Conservation (phyloP, 495 filamentous ascomycete species). For the Mycothermus thermophilus region DNA sequence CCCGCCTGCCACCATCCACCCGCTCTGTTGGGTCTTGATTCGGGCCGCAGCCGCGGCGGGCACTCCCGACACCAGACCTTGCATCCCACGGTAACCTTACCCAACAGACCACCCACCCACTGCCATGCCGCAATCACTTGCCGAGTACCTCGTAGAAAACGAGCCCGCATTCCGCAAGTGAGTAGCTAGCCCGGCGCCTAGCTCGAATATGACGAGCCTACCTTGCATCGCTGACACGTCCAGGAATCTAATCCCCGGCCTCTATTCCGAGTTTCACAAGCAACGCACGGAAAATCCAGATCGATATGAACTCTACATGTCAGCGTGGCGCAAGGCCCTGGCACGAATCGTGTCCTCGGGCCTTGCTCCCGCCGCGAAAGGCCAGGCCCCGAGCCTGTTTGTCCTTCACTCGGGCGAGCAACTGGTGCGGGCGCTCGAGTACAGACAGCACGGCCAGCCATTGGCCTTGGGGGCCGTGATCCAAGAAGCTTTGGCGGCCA, state of each 20-base stretch:
- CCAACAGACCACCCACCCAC: not conserved
- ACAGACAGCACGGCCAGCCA: slow-evolving; percentile 66
- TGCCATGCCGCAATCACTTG: slow-evolving; percentile 13
- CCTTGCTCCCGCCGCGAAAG: slow-evolving; percentile 14
- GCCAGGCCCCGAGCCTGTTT: slow-evolving; percentile 35
- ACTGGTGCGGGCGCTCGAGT: slow-evolving; percentile 57
- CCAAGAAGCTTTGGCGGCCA: slow-evolving; percentile 55
- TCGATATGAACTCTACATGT: slow-evolving; percentile 73
- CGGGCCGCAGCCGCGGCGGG: too few relatives aligned
- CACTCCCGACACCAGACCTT: too few relatives aligned
- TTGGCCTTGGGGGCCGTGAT: slow-evolving; percentile 71
- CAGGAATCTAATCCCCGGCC: slow-evolving; percentile 46
- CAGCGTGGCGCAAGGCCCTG: slow-evolving; percentile 70
- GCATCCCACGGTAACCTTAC: too few relatives aligned
- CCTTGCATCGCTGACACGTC: not conserved
- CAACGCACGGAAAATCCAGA: slow-evolving; percentile 77
- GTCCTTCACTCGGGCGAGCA: slow-evolving; percentile 53
- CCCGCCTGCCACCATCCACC: too few relatives aligned
- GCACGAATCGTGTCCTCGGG: slow-evolving; percentile 53
- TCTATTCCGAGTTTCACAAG: slow-evolving; percentile 83
- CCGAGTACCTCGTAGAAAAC: slow-evolving; percentile 33
- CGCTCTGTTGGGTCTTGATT: too few relatives aligned
- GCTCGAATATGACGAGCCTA: too few relatives aligned
- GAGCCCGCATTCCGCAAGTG: slow-evolving; percentile 34
- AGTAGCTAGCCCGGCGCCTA: slow-evolving; percentile 1